Conservation (phyloP, 352 stramenopile species). For the Aphanomyces stellatus region DNA sequence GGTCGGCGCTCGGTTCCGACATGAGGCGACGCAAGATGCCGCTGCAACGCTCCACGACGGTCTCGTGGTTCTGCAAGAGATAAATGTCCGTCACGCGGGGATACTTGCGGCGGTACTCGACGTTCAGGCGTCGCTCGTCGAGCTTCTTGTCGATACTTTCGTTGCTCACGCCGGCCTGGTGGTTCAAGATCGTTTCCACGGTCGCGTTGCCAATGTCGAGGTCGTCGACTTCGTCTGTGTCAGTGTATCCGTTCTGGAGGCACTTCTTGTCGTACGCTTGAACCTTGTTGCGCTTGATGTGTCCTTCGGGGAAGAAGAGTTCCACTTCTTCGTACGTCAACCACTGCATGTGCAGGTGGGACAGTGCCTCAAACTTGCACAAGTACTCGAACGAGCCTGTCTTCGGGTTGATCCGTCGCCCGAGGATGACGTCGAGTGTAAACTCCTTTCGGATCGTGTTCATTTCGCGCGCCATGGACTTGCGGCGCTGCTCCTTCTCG, state of each 20-base stretch:
- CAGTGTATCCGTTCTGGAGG: slow-evolving; percentile 68
- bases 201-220: slow-evolving; percentile 80
- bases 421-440: slow-evolving; percentile 69
- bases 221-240: slow-evolving; percentile 82
- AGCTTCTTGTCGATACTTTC: slow-evolving; percentile 61
- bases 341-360: slow-evolving; percentile 84
- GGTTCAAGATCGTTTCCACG: slow-evolving; percentile 82
- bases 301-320: slow-evolving; percentile 73
- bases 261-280: slow-evolving; percentile 80
- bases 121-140: slow-evolving; percentile 53
- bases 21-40: slow-evolving; percentile 74
- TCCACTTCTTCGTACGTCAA: slow-evolving; percentile 82
- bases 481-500: not conserved
- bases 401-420: slow-evolving; percentile 65
- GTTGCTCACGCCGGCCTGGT: slow-evolving; percentile 32
- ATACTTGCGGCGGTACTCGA: slow-evolving; percentile 42
- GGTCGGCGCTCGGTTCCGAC: slow-evolving; percentile 75
- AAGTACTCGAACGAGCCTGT: slow-evolving; percentile 71
- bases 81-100: slow-evolving; percentile 77
- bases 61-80: slow-evolving; percentile 62
- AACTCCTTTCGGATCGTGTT: slow-evolving; percentile 21
- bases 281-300: slow-evolving; percentile 79
- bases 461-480: slow-evolving; percentile 16
- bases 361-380: slow-evolving; percentile 82
- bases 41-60: slow-evolving; percentile 54